Evolutionary conservation across 164 flowering plant genomes (phyloP), one percentile per base, ranked within the genome.

Genomic region (Umbellularia californica): DNA sequence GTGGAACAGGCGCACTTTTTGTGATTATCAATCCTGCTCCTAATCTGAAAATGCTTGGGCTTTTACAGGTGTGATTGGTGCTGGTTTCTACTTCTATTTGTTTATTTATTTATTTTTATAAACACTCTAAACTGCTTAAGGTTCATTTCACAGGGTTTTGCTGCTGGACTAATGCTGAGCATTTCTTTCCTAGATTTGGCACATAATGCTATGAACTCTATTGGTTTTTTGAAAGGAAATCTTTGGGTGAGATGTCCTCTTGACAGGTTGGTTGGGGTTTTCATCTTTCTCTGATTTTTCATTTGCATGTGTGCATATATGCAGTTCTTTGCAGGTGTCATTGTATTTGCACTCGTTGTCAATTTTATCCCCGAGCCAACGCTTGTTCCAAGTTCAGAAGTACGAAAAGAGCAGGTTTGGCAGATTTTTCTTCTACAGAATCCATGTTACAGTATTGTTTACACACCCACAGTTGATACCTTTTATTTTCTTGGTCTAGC

Each of bases 121-220:
- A 11, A 50, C 33, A 2, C 52, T 47, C 71, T 33, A 11, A 23
- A 65, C 35, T 64, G 58, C 14, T 47, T 50, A 35, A 25, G 33
- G 60, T 78, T 67, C 19, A 20, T 77, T 15, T 52, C 83, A 72
- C 84, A 95, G 96, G 99, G 98, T 22, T 95, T 95, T 85, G 98
- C 99, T 74, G 97, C 97, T 2, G 99, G 99, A 52, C 90, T 95
- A 51, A 93, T 95, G 98, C 82, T 95, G 81, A 90, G 98, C 88
- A 95, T 95, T 79, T 95, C 99, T 25, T 95, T 95, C 84, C 79
- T 95, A 2, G 98, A 95, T 84, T 86, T 93, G 88, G 99, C 99
- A 72, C 98, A 92, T 82, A 93, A 95, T 85, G 95, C 98, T 71
- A 78, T 93, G 3, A 95, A 95, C 81, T 85, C 97, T 27, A 87